phyloP scores from a whole-genome alignment of 371 early-diverging fungal species.

The Mucor racemosus region DNA sequence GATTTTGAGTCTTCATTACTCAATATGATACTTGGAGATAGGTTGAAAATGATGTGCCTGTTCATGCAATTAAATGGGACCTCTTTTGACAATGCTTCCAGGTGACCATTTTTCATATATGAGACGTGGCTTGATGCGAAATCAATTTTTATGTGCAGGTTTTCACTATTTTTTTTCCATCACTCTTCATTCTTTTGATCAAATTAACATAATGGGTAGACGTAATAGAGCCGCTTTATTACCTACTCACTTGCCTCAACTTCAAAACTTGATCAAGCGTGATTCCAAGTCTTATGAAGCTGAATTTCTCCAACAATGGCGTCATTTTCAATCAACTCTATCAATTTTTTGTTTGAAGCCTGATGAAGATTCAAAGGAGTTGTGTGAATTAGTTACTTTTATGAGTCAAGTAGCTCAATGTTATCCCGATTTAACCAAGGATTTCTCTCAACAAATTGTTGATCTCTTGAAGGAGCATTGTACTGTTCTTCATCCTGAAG shows the following conservation, averaged over 20 bases:
- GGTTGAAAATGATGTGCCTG: neutral
- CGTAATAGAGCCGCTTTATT: conserved; percentile 73
- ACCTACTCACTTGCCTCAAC: conserved; percentile 91
- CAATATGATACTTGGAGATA: too few species aligned
- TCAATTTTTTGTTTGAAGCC: conserved; percentile 90
- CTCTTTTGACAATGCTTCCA: neutral
- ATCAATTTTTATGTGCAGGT: conserved; percentile 4
- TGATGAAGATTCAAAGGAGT: conserved; percentile 78
- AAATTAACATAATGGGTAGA: conserved; percentile 57
- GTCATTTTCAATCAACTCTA: conserved; percentile 88
- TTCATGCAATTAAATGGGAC: conserved; percentile 1
- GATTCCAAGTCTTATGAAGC: conserved; percentile 91
- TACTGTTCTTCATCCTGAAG: conserved; percentile 77
- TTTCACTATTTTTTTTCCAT: neutral
- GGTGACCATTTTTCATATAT: conserved; percentile 11
- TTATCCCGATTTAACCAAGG: conserved; percentile 79
- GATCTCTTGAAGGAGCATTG: conserved; percentile 80
- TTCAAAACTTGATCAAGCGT: conserved; percentile 96
- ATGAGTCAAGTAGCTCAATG: conserved; percentile 84
- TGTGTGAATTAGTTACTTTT: conserved; percentile 87
- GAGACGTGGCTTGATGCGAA: conserved; percentile 4
- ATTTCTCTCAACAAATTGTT: conserved; percentile 83
- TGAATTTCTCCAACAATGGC: conserved; percentile 92
- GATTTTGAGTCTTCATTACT: too few species aligned
- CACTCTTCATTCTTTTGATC: conserved; percentile 5